Percentiles rank a stretch among this genome's conserved stretches.
phyloP scores from a whole-genome alignment of 345 rosid genomes.

The Gossypium arboreum region DNA sequence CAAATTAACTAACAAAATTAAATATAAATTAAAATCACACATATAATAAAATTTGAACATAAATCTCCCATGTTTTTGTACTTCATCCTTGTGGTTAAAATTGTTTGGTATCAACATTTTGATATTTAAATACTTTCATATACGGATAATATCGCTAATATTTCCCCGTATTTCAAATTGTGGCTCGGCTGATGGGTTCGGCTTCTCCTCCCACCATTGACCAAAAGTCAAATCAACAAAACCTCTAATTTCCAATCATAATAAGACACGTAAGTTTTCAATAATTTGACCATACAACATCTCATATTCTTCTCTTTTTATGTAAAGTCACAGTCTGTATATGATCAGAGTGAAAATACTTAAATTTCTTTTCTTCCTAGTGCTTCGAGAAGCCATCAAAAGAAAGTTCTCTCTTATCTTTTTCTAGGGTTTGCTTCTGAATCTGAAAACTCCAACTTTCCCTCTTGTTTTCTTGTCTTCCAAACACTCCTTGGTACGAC shows the following conservation, averaged over 20 bases:
- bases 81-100: no score
- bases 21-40: no score
- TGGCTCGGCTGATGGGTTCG: neutral
- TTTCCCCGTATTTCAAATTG: neutral
- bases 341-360: neutral
- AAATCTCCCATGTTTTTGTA: no score
- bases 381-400: neutral
- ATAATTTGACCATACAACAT: neutral
- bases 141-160: neutral
- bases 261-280: neutral
- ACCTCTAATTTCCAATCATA: neutral
- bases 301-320: neutral
- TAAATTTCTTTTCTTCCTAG: neutral
- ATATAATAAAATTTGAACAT: no score
- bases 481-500: neutral
- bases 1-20: no score
- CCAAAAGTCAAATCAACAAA: neutral
- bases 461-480: neutral
- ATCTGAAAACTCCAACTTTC: neutral
- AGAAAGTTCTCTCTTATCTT: neutral
- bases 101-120: no score
- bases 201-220: neutral
- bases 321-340: conserved; percentile 11
- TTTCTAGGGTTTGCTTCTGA: conserved; percentile 8
- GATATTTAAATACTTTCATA: no score